Evolutionary conservation across 495 filamentous ascomycete species (phyloP).

Genomic region (Choiromyces venosus): DNA sequence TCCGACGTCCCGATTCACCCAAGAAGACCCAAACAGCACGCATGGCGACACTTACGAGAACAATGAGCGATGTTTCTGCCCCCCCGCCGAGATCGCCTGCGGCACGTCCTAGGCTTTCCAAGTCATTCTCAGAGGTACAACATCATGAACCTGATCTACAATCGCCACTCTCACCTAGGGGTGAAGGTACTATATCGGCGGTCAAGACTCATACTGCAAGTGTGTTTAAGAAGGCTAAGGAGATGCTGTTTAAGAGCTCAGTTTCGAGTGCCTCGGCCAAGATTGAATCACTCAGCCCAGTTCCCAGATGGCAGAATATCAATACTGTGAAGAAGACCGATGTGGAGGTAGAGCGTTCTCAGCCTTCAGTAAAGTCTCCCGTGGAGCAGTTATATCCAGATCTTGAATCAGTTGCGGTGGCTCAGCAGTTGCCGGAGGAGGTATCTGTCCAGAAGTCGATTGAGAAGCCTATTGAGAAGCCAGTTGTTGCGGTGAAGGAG

Average conservation of each 20-base stretch:
- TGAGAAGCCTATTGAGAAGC: background rate
- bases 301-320: slow-evolving; percentile 48
- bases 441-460: slow-evolving; percentile 45
- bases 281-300: slow-evolving; percentile 43
- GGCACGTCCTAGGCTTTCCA: background rate
- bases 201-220: slow-evolving; percentile 40
- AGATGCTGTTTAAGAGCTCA: slow-evolving; percentile 57
- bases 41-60: background rate
- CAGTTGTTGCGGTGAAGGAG: slow-evolving; percentile 6
- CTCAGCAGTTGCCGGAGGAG: slow-evolving; percentile 56
- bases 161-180: slow-evolving; percentile 18
- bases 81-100: background rate
- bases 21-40: slow-evolving; percentile 3
- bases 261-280: slow-evolving; percentile 42
- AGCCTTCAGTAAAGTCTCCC: slow-evolving; percentile 8
- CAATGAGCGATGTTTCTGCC: background rate
- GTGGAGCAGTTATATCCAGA: slow-evolving; percentile 36
- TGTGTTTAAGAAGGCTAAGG: slow-evolving; percentile 39
- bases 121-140: background rate
- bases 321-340: slow-evolving; percentile 23
- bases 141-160: background rate
- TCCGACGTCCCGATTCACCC: background rate
- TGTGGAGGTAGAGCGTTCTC: background rate
- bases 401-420: slow-evolving; percentile 17
- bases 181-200: slow-evolving; percentile 34